Conservation (phyloP, 2,329 filamentous ascomycete genomes). For the Trichoderma afroharzianum region DNA sequence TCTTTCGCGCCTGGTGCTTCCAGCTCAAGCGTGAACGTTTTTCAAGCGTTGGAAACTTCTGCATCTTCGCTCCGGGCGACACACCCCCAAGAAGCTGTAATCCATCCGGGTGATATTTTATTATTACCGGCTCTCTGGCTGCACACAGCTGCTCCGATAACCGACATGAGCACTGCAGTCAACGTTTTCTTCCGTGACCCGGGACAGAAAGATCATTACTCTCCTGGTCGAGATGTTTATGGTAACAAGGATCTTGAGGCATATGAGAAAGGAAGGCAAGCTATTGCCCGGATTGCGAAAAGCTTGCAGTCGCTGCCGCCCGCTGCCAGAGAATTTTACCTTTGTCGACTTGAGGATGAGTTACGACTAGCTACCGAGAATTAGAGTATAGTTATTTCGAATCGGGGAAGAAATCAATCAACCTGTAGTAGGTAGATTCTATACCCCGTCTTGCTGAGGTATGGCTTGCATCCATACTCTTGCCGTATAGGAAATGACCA, state of each 20-base stretch:
- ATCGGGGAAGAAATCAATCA: neutral
- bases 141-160: constrained; percentile 64
- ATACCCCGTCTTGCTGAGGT: neutral
- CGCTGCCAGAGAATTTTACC: constrained; percentile 70
- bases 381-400: neutral
- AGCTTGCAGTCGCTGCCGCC: constrained; percentile 62
- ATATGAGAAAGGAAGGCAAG: constrained; percentile 76
- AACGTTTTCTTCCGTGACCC: constrained; percentile 84
- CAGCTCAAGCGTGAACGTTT: constrained; percentile 73
- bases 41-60: constrained; percentile 44
- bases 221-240: constrained; percentile 76
- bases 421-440: neutral
- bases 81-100: constrained; percentile 62
- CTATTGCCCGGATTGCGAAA: constrained; percentile 63
- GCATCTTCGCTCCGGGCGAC: constrained; percentile 42
- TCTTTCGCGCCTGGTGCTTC: constrained; percentile 73
- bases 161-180: constrained; percentile 68
- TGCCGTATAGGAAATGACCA: neutral
- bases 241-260: constrained; percentile 81
- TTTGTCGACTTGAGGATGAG: constrained; percentile 68
- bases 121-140: constrained; percentile 83
- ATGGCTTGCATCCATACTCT: neutral
- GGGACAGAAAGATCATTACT: constrained; percentile 54
- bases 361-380: constrained; percentile 36
- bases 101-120: constrained; percentile 71